Conservation (phyloP, 2,329 filamentous ascomycete genomes). For the Cyclaneusma minus region DNA sequence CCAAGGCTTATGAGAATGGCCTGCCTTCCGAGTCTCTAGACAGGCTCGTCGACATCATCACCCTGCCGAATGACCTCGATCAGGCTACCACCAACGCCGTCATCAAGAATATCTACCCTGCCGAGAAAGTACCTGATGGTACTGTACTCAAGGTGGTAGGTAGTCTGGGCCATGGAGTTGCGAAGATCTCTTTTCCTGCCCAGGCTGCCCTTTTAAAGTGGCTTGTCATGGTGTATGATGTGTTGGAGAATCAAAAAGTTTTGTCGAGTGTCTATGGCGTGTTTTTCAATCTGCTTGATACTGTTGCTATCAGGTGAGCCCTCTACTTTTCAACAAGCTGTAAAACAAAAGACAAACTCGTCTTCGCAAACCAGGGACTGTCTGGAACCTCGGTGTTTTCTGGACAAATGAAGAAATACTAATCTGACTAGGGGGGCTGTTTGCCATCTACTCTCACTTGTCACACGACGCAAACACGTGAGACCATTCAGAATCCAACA, state of each 20-base stretch:
- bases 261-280: constrained; percentile 59
- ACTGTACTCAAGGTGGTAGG: constrained; percentile 52
- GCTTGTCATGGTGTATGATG: constrained; percentile 62
- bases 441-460: constrained; percentile 64
- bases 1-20: constrained; percentile 51
- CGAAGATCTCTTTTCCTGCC: constrained; percentile 55
- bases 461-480: constrained; percentile 71
- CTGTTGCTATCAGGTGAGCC: constrained; percentile 51
- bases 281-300: constrained; percentile 70
- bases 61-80: constrained; percentile 53
- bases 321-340: constrained; percentile 1
- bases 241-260: constrained; percentile 45
- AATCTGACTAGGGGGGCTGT: too few relatives aligned
- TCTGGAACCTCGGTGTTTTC: too few relatives aligned
- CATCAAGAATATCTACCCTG: constrained; percentile 62
- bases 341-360: neutral
- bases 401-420: neutral
- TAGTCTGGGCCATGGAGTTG: constrained; percentile 60
- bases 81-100: constrained; percentile 57
- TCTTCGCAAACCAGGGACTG: constrained; percentile 11
- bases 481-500: constrained; percentile 70
- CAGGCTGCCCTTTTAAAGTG: constrained; percentile 62
- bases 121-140: constrained; percentile 42
- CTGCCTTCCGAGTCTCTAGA: constrained; percentile 43
- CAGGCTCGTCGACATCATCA: constrained; percentile 50